Conservation (phyloP, 495 filamentous ascomycete species). For the Trichoderma parareesei region DNA sequence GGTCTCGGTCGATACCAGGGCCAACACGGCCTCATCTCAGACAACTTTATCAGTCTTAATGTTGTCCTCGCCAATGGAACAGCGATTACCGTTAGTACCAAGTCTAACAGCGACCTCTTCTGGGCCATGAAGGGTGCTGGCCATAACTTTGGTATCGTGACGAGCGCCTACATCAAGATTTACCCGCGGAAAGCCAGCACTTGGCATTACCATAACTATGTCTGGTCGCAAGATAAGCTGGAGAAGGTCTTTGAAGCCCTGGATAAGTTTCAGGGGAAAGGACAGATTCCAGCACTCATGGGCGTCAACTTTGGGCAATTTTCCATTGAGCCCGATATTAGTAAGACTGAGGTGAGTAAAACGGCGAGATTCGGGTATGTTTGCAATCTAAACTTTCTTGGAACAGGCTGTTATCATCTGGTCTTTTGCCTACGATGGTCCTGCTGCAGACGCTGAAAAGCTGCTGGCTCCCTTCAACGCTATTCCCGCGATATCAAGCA, state of each 20-base stretch:
- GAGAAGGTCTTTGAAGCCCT: constrained; percentile 38
- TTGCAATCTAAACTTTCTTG: not conserved
- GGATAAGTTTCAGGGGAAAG: constrained; percentile 26
- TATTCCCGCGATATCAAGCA: constrained; percentile 12
- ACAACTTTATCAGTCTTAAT: constrained; percentile 45
- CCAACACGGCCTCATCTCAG: constrained; percentile 49
- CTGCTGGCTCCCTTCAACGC: constrained; percentile 18
- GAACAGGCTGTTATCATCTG: constrained; percentile 14
- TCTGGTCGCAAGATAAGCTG: constrained; percentile 39
- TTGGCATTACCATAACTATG: constrained; percentile 26
- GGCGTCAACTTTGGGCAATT: constrained; percentile 6
- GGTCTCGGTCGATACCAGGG: constrained; percentile 55
- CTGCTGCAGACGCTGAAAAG: constrained; percentile 15
- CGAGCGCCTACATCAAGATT: constrained; percentile 37
- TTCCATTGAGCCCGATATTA: not conserved
- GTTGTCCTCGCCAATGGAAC: constrained; percentile 51
- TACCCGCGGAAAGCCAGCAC: constrained; percentile 10
- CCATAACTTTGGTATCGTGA: constrained; percentile 56
- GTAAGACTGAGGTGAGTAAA: not conserved
- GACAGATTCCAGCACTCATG: not conserved
- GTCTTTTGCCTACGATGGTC: constrained; percentile 19
- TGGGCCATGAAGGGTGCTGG: constrained; percentile 53
- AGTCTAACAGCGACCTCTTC: constrained; percentile 52
- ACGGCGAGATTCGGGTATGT: too few relatives aligned
- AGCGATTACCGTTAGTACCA: constrained; percentile 28